Evolutionary conservation across 768 basidiomycete species (phyloP), one percentile per base, ranked within the genome.

Genomic region (Exidia glandulosa): DNA sequence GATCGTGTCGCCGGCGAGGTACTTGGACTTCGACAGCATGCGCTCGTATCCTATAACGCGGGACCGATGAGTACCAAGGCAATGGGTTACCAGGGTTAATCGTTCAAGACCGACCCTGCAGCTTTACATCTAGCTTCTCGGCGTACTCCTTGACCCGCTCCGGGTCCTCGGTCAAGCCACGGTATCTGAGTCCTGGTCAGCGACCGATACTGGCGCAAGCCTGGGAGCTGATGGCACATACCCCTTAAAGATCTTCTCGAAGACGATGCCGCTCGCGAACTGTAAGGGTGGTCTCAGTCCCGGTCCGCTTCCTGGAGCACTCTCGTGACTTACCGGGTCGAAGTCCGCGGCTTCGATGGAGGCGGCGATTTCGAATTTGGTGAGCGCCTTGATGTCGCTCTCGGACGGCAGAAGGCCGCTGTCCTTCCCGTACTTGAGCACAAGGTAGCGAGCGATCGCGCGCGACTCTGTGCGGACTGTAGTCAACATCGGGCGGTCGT

Each of bases 1-100:
- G 48, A 71, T 57, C 48, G 75, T 71, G 64, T 65, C 77, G 67
- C 72, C 82, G 67, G 63, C 76, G 69, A 71, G 68, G 66, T 81
- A 85, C 63, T 75, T 77, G 61, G 80, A 77, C 67, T 81, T 84
- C 29, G 74, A 67, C 31, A 87, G 73, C 59, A 86, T 81, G 13
- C 63, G 59, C 31, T 86, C 83, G 67, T 85, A 86, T 1, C 68
- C 81, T 45, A 19, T 45, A 12, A 12, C 12, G 16, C 41, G 16
- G 16, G 41, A 19, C 36, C 41, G 41, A 45, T 45, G 16, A 23
- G 9, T 19, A 10, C 12, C 41, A 45, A 23, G 16, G 6, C 12
- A 14, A 19, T 45, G 4, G 2, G 6, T 6, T 9, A 45, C 6
- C 6, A 45, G n/a, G n/a, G n/a, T n/a, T n/a, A n/a, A n/a, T n/a